Evolutionary conservation across 805 yeast genomes (phyloP).

Genomic region (Candida yuanshanica): DNA sequence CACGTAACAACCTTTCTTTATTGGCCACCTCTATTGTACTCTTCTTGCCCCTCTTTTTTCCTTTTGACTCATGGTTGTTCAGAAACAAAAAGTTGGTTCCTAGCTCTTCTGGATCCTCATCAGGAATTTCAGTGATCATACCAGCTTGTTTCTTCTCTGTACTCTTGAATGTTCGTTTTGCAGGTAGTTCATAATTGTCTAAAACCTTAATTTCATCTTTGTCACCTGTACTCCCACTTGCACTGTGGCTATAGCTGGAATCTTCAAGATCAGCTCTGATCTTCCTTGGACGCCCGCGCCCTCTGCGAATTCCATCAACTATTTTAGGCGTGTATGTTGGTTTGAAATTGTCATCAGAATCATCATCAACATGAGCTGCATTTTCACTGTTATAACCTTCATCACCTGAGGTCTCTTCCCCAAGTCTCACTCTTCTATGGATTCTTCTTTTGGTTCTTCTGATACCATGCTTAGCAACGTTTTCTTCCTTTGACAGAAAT

Average conservation of each 20-base stretch:
- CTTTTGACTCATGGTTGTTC: slow-evolving; percentile 1
- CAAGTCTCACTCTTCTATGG: background rate
- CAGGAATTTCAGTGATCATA: background rate
- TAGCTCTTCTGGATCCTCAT: slow-evolving; percentile 1
- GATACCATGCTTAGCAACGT: background rate
- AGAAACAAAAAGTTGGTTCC: slow-evolving; percentile 9
- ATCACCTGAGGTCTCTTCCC: background rate
- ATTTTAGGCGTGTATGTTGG: background rate
- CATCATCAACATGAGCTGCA: slow-evolving; percentile 1
- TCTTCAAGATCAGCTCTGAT: background rate
- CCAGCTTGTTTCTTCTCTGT: background rate
- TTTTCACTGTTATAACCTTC: background rate
- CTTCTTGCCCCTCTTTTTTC: slow-evolving; percentile 3
- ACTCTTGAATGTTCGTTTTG: slow-evolving; percentile 1
- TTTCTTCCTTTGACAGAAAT: background rate
- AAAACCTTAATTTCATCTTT: background rate
- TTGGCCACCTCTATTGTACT: slow-evolving; percentile 3
- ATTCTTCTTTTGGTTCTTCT: background rate
- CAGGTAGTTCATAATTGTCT: background rate
- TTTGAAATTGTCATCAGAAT: background rate
- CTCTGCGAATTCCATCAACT: background rate
- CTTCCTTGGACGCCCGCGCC: slow-evolving; percentile 4
- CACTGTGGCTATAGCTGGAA: too few relatives aligned
- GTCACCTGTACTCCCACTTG: background rate
- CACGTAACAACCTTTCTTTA: slow-evolving; percentile 4